phyloP scores from a whole-genome alignment of 352 stramenopile species.

The Globisporangium polare region DNA sequence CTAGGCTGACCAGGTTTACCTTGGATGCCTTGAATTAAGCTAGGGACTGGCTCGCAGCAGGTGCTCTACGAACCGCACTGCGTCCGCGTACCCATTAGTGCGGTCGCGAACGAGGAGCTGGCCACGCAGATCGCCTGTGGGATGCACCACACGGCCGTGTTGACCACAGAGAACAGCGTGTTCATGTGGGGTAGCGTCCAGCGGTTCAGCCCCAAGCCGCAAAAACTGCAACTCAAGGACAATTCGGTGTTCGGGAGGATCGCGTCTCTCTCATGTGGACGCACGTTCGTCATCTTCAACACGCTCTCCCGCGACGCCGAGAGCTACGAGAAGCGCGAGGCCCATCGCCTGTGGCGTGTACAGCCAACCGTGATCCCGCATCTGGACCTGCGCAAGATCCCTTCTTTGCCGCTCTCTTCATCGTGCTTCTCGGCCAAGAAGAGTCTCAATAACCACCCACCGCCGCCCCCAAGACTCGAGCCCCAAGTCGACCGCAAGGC shows the following conservation, averaged over 20 bases:
- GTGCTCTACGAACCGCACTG: constrained; percentile 39
- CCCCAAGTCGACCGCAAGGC: constrained; percentile 36
- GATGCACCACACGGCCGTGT: constrained; percentile 56
- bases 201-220: constrained; percentile 36
- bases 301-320: constrained; percentile 40
- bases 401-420: constrained; percentile 34
- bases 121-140: constrained; percentile 48
- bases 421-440: constrained; percentile 20
- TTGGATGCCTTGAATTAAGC: constrained; percentile 15
- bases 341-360: constrained; percentile 42
- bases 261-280: constrained; percentile 58
- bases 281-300: constrained; percentile 76
- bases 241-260: constrained; percentile 41
- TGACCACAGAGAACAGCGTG: constrained; percentile 49
- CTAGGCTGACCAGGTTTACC: neutral
- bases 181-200: constrained; percentile 67
- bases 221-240: constrained; percentile 28
- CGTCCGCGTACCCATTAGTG: constrained; percentile 31
- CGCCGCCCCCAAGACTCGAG: constrained; percentile 42
- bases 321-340: constrained; percentile 59
- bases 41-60: constrained; percentile 41
- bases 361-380: constrained; percentile 40
- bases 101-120: constrained; percentile 36
- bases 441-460: constrained; percentile 22
- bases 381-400: constrained; percentile 41